Evolutionary conservation across 768 basidiomycete species (phyloP).

Genomic region (Phallus indusiatus): DNA sequence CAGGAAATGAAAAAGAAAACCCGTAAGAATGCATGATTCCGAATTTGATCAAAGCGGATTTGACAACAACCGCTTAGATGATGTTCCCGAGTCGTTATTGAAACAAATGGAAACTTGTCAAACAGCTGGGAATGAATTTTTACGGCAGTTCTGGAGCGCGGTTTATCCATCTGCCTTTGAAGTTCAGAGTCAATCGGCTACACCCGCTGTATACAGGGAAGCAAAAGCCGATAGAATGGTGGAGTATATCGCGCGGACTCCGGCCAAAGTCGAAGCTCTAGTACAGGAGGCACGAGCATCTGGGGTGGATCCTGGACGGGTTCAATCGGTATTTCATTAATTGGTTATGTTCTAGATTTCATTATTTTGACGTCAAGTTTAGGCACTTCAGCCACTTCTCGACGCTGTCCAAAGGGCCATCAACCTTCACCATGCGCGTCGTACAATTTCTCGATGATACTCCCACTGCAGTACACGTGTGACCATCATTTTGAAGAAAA

Average conservation of each 20-base stretch:
- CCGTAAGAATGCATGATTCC: slow-evolving; percentile 35
- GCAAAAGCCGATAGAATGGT: slow-evolving; percentile 85
- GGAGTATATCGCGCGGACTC: slow-evolving; percentile 67
- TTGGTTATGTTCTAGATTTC: neutral
- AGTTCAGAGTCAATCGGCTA: slow-evolving; percentile 34
- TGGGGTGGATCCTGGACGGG: slow-evolving; percentile 50
- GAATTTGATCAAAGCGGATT: neutral
- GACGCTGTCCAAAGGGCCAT: slow-evolving; percentile 68
- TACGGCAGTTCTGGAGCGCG: slow-evolving; percentile 92
- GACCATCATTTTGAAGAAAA: no score
- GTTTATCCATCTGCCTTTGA: slow-evolving; percentile 69
- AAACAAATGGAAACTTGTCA: slow-evolving; percentile 84
- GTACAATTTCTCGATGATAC: slow-evolving; percentile 9
- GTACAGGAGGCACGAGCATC: slow-evolving; percentile 50
- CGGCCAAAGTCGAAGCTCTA: slow-evolving; percentile 75
- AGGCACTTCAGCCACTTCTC: slow-evolving; percentile 73
- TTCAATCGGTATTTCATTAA: slow-evolving; percentile 46
- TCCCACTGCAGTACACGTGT: no score
- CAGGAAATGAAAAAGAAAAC: slow-evolving; percentile 57
- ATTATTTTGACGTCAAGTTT: neutral
- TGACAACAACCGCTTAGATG: slow-evolving; percentile 36
- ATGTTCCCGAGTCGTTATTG: slow-evolving; percentile 71
- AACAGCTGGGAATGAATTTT: slow-evolving; percentile 89
- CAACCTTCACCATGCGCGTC: slow-evolving; percentile 41
- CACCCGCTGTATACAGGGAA: slow-evolving; percentile 60